A percentile compares a stretch with the other conserved stretches of the same genome.
These are phyloP conservation scores for Penicillium sp. DNA, from an alignment of 2,329 filamentous ascomycete species.

Conservation along the genomic window DNA sequence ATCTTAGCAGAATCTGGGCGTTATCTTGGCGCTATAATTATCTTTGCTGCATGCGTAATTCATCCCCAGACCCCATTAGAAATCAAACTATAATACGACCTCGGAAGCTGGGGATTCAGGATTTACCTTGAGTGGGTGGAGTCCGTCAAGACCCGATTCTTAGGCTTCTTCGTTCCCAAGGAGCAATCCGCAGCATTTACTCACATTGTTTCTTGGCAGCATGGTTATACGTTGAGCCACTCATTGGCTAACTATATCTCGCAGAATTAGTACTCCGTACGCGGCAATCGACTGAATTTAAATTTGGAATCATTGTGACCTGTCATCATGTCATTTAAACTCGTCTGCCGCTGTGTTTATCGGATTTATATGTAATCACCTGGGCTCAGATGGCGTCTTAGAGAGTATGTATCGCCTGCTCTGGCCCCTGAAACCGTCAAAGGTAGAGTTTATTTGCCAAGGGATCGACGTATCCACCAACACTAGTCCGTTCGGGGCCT, in stretches of 20 bases:
- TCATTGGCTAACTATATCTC: neutral
- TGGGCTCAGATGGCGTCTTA: neutral
- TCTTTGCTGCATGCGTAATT: neutral
- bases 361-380: neutral
- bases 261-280: neutral
- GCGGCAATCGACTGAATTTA: neutral
- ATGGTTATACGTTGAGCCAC: neutral
- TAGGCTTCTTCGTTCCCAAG: neutral
- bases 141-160: neutral
- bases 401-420: neutral
- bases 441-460: conserved; percentile 19
- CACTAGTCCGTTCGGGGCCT: conserved; percentile 12
- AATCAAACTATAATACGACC: neutral
- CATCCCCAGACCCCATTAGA: neutral
- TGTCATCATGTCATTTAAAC: neutral
- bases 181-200: neutral
- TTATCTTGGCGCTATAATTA: conserved; percentile 3
- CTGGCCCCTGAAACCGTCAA: conserved; percentile 8
- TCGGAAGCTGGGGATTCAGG: neutral
- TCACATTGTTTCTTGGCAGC: conserved; percentile 5
- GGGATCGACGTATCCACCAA: conserved; percentile 18
- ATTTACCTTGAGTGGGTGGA: neutral
- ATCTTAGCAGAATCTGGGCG: conserved; percentile 2
- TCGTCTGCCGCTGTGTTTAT: neutral
- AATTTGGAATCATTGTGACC: neutral